Conservation (phyloP, 305 asterid species). For the Fraxinus paxiana region DNA sequence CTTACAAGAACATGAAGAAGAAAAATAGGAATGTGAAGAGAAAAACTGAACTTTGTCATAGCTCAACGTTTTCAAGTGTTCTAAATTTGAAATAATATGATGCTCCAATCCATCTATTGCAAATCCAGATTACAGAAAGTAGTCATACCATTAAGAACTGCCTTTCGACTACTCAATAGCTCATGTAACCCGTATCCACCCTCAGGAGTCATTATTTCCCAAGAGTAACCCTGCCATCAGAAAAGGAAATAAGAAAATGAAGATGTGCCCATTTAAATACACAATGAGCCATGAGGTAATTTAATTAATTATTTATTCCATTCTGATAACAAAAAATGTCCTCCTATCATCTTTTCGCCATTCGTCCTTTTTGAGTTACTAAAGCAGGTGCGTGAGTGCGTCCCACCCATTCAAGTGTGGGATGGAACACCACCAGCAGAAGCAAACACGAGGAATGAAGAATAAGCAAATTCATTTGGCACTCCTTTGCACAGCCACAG, state of each 20-base stretch:
- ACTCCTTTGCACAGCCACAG: not conserved
- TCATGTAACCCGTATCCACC: constrained; percentile 86
- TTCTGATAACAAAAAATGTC: not conserved
- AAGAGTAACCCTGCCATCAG: constrained; percentile 78
- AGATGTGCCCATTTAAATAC: not conserved
- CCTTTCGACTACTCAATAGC: constrained; percentile 60
- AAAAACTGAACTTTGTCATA: not conserved
- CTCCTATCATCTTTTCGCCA: not conserved
- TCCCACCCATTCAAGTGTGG: not conserved
- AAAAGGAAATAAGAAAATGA: constrained; percentile 19
- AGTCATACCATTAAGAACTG: constrained; percentile 62
- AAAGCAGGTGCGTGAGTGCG: not conserved
- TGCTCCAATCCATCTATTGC: not conserved
- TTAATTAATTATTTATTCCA: not conserved
- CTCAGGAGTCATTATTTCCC: constrained; percentile 91
- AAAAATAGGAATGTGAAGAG: not conserved
- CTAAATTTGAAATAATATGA: not conserved
- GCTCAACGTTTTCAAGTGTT: not conserved
- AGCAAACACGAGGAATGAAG: not conserved
- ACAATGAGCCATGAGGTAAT: not conserved
- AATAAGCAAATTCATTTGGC: not conserved
- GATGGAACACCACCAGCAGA: not conserved
- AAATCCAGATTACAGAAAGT: not conserved
- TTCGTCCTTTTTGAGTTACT: not conserved
- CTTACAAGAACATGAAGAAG: not conserved